These are phyloP conservation scores for Tolypocladium pustulatum DNA, from an alignment of 2,329 filamentous ascomycete genomes.

Conservation along the genomic window DNA sequence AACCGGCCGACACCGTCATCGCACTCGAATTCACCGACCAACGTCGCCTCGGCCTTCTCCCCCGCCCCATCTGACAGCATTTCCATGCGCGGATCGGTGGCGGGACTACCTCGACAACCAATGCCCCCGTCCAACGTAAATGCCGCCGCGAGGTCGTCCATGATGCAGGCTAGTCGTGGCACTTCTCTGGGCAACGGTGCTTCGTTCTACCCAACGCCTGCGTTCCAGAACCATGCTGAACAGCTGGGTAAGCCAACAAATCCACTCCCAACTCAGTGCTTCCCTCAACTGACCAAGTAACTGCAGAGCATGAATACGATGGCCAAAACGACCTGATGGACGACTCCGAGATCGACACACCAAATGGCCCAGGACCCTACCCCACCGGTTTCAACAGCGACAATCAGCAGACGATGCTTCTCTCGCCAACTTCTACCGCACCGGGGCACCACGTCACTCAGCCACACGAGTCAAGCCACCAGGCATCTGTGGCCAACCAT, in stretches of 20 bases:
- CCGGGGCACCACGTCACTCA: slow-evolving; percentile 18
- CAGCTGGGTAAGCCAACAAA: slow-evolving; percentile 71
- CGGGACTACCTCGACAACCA: slow-evolving; percentile 19
- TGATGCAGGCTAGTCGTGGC: slow-evolving; percentile 25
- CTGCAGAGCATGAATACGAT: slow-evolving; percentile 93
- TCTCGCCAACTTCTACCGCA: slow-evolving; percentile 29
- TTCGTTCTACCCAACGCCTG: slow-evolving; percentile 68
- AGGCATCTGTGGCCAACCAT: slow-evolving; percentile 16
- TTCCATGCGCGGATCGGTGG: slow-evolving; percentile 30
- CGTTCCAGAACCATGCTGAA: slow-evolving; percentile 87
- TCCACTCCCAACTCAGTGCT: too few species aligned
- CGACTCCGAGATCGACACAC: slow-evolving; percentile 62
- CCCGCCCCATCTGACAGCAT: slow-evolving; percentile 36
- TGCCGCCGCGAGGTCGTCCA: slow-evolving; percentile 17
- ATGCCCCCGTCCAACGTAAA: slow-evolving; percentile 17
- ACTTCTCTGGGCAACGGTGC: slow-evolving; percentile 28
- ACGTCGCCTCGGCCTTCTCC: slow-evolving; percentile 33
- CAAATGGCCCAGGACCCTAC: slow-evolving; percentile 56
- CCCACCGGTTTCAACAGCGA: slow-evolving; percentile 41
- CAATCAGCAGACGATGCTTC: slow-evolving; percentile 29
- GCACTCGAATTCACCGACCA: slow-evolving; percentile 50
- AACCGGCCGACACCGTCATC: slow-evolving; percentile 75
- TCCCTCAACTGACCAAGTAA: slow-evolving; percentile 7
- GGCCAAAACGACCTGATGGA: slow-evolving; percentile 83
- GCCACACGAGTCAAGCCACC: slow-evolving; percentile 26